Evolutionary conservation across 2,329 filamentous ascomycete genomes (phyloP).

Genomic region (Cordyceps tenuipes): DNA sequence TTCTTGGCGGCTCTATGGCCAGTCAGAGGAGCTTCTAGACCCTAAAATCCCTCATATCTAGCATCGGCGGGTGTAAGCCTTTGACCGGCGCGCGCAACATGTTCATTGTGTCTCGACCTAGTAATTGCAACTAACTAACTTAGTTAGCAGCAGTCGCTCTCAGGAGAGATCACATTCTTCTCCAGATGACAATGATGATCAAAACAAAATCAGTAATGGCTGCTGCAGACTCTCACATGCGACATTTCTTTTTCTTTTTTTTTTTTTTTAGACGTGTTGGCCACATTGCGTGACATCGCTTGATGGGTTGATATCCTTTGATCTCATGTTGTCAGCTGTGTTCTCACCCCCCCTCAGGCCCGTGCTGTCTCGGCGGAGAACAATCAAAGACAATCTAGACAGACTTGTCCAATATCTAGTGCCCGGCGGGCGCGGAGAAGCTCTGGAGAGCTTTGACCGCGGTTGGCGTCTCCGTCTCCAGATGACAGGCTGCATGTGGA

Average conservation of each 20-base stretch:
- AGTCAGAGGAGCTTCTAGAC: neutral
- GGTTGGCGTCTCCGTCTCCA: neutral
- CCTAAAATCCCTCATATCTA: neutral
- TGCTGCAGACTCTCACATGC: neutral
- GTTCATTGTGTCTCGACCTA: neutral
- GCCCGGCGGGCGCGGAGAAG: neutral
- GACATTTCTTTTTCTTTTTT: neutral
- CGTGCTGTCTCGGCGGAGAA: neutral
- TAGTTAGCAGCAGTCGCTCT: neutral
- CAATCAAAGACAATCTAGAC: too few relatives aligned
- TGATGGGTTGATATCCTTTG: too few relatives aligned
- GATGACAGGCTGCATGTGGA: neutral
- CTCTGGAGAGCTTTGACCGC: neutral
- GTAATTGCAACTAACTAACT: neutral
- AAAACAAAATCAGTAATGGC: neutral
- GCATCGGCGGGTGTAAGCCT: neutral
- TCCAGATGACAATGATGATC: slow-evolving; percentile 4
- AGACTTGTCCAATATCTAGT: neutral
- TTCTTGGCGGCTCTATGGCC: neutral
- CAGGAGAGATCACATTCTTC: neutral
- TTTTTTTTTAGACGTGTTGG: neutral
- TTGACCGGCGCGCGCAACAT: neutral
- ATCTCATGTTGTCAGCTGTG: neutral
- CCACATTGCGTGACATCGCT: too few relatives aligned
- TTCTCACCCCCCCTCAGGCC: neutral